Evolutionary conservation across 1,139 yeast species (phyloP), one percentile per base, ranked within the genome.

Genomic region (Pichia sp.): DNA sequence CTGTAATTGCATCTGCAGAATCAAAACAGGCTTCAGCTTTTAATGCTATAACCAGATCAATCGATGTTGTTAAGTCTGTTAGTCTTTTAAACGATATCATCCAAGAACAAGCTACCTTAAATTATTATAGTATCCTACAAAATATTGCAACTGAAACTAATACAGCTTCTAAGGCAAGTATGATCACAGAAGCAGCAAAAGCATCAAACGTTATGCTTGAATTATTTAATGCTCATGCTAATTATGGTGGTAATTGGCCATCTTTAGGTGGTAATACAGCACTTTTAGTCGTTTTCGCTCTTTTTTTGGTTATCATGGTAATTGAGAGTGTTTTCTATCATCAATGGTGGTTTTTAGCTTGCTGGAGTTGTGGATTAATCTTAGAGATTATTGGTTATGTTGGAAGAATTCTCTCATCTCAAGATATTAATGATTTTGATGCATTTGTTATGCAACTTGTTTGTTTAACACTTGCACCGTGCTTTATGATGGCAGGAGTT

Each of bases 401-500:
- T 34, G 88, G 84, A 5, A 65, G 96, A 45, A 42, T 55, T 15
- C 61, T 77, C 10, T 59, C 74, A 38, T 59, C 72, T 4, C 60
- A 67, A 39, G 63, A 66, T 46, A 61, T 72, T 47, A 34, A 46
- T n/a, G 58, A 63, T 36, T 48, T 64, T 39, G 59, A 71, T 45
- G 66, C 66, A 37, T 88, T 69, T 57, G 60, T 84, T 41, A 61
- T 79, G 48, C 95, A 88, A 60, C 74, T 79, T 49, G 73, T 80
- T 39, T 66, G 82, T 44, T 66, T 86, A 47, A 85, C 95, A 0
- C 64, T 88, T 40, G 91, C 88, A 0, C 96, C 96, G 0, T 91
- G 91, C 6, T 86, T 89, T 59, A 69, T 84, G 41, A 84, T 85
- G 88, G 96, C 84, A 4, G 96, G 95, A 5, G 69, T 88, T 8